Evolutionary conservation across 1,284 basidiomycete genomes (phyloP).

Genomic region (Papiliotrema flavescens): DNA sequence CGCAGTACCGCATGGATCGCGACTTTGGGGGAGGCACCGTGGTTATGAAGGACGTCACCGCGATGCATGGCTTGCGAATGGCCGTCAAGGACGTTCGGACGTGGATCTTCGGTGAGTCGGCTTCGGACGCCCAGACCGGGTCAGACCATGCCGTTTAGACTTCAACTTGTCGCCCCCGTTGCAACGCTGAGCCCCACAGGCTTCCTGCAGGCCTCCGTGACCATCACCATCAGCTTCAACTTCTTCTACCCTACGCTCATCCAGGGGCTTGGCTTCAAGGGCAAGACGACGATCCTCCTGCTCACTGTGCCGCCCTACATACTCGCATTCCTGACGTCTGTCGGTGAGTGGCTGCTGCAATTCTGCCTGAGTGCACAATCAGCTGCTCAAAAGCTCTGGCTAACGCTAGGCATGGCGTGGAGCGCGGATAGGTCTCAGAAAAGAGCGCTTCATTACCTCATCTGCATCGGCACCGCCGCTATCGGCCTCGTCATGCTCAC

Average conservation of each 20-base stretch:
- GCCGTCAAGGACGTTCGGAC: neutral
- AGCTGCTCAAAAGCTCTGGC: too few relatives aligned
- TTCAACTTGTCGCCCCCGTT: neutral
- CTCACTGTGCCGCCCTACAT: slow-evolving; percentile 6
- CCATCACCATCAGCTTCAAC: slow-evolving; percentile 8
- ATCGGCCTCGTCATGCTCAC: slow-evolving; percentile 4
- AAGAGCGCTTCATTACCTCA: neutral
- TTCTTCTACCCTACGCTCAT: slow-evolving; percentile 8
- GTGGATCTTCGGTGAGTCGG: neutral
- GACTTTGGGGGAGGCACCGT: neutral
- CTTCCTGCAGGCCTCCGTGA: neutral
- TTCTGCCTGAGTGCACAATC: too few relatives aligned
- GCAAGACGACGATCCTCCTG: slow-evolving; percentile 1
- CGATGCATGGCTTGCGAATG: neutral
- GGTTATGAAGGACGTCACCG: neutral
- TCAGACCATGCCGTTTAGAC: too few relatives aligned
- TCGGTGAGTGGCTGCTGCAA: slow-evolving; percentile 1
- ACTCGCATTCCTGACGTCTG: slow-evolving; percentile 1
- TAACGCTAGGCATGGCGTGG: neutral
- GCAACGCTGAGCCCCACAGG: slow-evolving; percentile 2
- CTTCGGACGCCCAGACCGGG: too few relatives aligned
- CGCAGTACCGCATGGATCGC: neutral
- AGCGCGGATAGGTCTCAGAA: slow-evolving; percentile 1
- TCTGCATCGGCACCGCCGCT: slow-evolving; percentile 1
- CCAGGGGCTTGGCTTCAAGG: slow-evolving; percentile 2